Conservation (phyloP, 352 stramenopile species). For the Phytophthora boehmeriae region DNA sequence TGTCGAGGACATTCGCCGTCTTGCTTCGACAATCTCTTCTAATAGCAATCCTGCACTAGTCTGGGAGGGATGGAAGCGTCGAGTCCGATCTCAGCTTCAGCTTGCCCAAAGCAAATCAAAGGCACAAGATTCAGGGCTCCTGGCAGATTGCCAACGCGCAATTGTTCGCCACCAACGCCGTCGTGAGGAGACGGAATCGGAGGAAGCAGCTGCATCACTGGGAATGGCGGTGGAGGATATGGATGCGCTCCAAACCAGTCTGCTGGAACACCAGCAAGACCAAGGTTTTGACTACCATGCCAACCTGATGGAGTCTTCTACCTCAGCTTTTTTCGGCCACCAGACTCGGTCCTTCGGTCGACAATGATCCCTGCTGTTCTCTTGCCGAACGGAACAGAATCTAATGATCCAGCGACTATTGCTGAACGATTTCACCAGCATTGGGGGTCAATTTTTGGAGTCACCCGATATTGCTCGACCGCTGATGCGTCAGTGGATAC, state of each 20-base stretch:
- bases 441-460: not conserved
- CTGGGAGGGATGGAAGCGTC: not conserved
- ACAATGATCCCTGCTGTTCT: not conserved
- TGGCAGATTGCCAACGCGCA: not conserved
- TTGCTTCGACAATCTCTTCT: not conserved
- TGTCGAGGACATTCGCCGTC: not conserved
- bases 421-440: not conserved
- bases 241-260: not conserved
- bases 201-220: not conserved
- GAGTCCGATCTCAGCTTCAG: not conserved
- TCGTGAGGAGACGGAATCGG: not conserved
- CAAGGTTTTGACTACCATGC: not conserved
- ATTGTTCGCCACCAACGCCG: not conserved
- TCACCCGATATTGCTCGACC: not conserved
- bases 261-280: not conserved
- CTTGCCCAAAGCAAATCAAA: not conserved
- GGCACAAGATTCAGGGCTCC: not conserved
- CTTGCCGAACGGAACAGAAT: not conserved
- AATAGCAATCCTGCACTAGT: not conserved
- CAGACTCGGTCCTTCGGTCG: not conserved
- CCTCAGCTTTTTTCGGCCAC: not conserved
- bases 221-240: not conserved
- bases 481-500: not conserved
- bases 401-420: not conserved
- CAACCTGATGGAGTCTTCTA: not conserved